Evolutionary conservation across 108 stramenopile genomes (phyloP).

Genomic region (Conticribra weissflogii): DNA sequence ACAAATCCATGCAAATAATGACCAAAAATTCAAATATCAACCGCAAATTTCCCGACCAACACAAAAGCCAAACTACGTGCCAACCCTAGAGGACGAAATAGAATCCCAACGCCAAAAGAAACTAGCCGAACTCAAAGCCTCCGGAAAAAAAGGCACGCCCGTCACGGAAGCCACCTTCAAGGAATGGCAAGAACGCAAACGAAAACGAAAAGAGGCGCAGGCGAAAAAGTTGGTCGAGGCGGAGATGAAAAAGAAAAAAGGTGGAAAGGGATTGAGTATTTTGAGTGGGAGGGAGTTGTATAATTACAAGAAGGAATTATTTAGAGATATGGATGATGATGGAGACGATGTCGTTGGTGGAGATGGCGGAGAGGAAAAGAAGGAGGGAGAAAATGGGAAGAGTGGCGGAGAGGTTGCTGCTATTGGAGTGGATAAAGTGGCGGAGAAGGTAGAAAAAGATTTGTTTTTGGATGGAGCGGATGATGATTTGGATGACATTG

Average conservation of each 20-base stretch:
- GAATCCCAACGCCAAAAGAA: conserved; percentile 87
- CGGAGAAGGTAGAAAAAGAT: conserved; percentile 71
- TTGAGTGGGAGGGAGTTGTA: conserved; percentile 83
- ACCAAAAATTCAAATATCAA: no score
- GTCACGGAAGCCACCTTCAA: conserved; percentile 85
- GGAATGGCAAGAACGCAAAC: conserved; percentile 84
- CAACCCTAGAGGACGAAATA: conserved; percentile 87
- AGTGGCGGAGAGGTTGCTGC: not conserved
- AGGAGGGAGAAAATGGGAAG: conserved; percentile 12
- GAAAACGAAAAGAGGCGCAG: conserved; percentile 73
- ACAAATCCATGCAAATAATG: no score
- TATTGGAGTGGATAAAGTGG: conserved; percentile 59
- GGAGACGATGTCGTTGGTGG: conserved; percentile 14
- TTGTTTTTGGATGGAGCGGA: conserved; percentile 87
- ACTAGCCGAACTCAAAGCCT: conserved; percentile 75
- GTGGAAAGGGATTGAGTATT: conserved; percentile 87
- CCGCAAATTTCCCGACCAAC: no score
- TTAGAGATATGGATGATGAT: conserved; percentile 70
- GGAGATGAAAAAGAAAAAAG: conserved; percentile 92
- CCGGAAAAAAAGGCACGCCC: conserved; percentile 73
- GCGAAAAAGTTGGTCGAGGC: conserved; percentile 82
- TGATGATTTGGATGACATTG: conserved; percentile 87
- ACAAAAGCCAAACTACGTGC: conserved; percentile 84
- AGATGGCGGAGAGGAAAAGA: conserved; percentile 11
- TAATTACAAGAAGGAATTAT: conserved; percentile 86